phyloP scores from a whole-genome alignment of 2,329 filamentous ascomycete species.

The Pseudocercospora vitis region DNA sequence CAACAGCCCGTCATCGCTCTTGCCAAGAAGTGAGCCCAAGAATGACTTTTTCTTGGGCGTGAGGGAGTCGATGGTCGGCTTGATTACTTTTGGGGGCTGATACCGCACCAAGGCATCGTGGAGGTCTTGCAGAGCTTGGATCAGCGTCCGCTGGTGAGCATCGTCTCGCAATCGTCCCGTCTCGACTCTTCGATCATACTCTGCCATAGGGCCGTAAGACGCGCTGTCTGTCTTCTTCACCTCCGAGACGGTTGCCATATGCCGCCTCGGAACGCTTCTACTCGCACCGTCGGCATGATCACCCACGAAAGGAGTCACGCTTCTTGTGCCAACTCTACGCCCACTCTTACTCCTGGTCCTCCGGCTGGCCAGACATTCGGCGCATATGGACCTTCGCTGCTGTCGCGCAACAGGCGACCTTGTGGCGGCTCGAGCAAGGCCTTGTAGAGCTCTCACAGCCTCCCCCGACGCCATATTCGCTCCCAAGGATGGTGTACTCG shows the following conservation, averaged over 20 bases:
- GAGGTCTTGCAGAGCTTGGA: constrained; percentile 83
- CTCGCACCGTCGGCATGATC: neutral
- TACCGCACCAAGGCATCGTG: constrained; percentile 80
- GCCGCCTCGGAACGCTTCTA: constrained; percentile 8
- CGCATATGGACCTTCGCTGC: constrained; percentile 30
- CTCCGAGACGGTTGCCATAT: constrained; percentile 36
- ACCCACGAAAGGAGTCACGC: neutral
- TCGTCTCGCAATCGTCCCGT: constrained; percentile 77
- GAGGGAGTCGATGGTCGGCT: constrained; percentile 72
- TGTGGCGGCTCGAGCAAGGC: constrained; percentile 21
- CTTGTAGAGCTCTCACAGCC: constrained; percentile 28
- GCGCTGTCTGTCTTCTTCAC: constrained; percentile 28
- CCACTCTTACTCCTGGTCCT: constrained; percentile 4
- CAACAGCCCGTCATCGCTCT: constrained; percentile 31
- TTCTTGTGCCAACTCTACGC: neutral
- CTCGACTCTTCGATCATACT: constrained; percentile 82
- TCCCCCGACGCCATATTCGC: constrained; percentile 28
- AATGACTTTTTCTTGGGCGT: constrained; percentile 54
- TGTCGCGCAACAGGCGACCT: constrained; percentile 15
- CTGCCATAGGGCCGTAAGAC: constrained; percentile 70
- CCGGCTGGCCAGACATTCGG: constrained; percentile 27
- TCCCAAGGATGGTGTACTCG: constrained; percentile 7
- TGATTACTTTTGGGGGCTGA: constrained; percentile 68
- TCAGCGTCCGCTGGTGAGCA: constrained; percentile 86
- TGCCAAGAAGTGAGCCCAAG: constrained; percentile 62